Evolutionary conservation across 1,284 basidiomycete species (phyloP).

Genomic region (Pyrrhoderma lamaoense): DNA sequence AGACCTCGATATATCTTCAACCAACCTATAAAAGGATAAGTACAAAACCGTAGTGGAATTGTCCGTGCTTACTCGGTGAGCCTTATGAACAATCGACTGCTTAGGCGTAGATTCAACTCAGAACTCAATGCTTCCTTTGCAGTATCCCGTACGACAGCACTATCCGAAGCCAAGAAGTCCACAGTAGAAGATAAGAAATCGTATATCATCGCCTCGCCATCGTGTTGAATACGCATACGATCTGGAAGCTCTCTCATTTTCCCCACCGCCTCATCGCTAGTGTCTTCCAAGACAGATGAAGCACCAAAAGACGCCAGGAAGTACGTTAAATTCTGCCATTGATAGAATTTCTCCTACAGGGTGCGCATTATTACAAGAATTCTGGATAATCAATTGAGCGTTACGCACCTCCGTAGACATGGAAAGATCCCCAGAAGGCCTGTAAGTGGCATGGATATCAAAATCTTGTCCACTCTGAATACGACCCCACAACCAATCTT

Average conservation of each 20-base stretch:
- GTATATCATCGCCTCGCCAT: slow-evolving; percentile 50
- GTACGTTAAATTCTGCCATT: slow-evolving; percentile 86
- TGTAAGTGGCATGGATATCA: slow-evolving; percentile 16
- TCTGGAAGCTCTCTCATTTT: slow-evolving; percentile 45
- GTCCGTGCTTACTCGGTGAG: slow-evolving; percentile 66
- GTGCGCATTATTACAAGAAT: neutral
- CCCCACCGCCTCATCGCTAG: slow-evolving; percentile 42
- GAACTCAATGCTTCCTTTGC: slow-evolving; percentile 75
- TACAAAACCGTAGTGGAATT: neutral
- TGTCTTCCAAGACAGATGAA: slow-evolving; percentile 51
- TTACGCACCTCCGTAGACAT: slow-evolving; percentile 35
- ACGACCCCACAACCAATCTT: slow-evolving; percentile 38
- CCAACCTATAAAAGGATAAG: slow-evolving; percentile 31
- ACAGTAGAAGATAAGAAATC: slow-evolving; percentile 66
- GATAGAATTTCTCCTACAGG: slow-evolving; percentile 60
- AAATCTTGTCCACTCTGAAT: slow-evolving; percentile 2
- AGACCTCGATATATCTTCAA: slow-evolving; percentile 35
- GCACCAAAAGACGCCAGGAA: slow-evolving; percentile 75
- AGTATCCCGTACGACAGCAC: slow-evolving; percentile 62
- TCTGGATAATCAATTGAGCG: neutral
- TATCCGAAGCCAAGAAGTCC: slow-evolving; percentile 57
- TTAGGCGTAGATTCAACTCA: slow-evolving; percentile 67
- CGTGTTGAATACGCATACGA: slow-evolving; percentile 54
- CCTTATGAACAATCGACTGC: slow-evolving; percentile 58
- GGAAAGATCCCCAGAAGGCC: slow-evolving; percentile 27